These are phyloP conservation scores for Takashimella koratensis DNA, from an alignment of 1,284 basidiomycete genomes.

Conservation along the genomic window DNA sequence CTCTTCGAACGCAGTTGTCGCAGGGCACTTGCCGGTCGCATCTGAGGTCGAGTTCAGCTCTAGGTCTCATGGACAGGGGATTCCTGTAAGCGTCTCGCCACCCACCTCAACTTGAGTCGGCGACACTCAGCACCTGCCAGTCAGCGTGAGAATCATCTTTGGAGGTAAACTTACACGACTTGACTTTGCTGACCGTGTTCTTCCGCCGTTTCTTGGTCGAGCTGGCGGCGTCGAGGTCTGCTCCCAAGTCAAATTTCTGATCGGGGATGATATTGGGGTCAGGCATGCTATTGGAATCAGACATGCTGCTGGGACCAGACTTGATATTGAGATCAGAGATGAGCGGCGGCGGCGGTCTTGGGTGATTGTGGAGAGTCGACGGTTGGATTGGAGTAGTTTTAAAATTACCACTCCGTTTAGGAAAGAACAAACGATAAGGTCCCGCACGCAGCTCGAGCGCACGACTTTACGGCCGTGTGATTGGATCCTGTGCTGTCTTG, in stretches of 20 bases:
- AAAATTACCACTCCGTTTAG: neutral
- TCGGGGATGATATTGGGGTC: too few species aligned
- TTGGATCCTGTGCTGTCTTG: too few species aligned
- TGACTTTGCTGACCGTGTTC: neutral
- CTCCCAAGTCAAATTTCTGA: neutral
- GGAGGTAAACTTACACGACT: neutral
- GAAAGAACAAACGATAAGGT: neutral
- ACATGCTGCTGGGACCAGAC: too few species aligned
- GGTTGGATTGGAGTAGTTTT: too few species aligned
- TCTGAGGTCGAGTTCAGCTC: neutral
- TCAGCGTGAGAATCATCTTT: neutral
- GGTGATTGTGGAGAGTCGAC: too few species aligned
- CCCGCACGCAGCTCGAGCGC: too few species aligned
- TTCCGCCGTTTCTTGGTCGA: neutral
- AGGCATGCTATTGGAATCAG: too few species aligned
- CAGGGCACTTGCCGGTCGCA: slow-evolving; percentile 11
- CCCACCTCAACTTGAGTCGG: slow-evolving; percentile 21
- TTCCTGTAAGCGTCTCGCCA: too few species aligned
- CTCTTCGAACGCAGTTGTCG: slow-evolving; percentile 13
- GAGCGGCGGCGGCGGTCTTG: too few species aligned
- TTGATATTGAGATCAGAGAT: too few species aligned
- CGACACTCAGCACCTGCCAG: slow-evolving; percentile 23
- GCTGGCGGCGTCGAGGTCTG: neutral
- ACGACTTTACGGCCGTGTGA: too few species aligned
- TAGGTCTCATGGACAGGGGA: neutral